Evolutionary conservation across 805 yeast genomes (phyloP).

Genomic region (Lipomyces spencermartinsiae): DNA sequence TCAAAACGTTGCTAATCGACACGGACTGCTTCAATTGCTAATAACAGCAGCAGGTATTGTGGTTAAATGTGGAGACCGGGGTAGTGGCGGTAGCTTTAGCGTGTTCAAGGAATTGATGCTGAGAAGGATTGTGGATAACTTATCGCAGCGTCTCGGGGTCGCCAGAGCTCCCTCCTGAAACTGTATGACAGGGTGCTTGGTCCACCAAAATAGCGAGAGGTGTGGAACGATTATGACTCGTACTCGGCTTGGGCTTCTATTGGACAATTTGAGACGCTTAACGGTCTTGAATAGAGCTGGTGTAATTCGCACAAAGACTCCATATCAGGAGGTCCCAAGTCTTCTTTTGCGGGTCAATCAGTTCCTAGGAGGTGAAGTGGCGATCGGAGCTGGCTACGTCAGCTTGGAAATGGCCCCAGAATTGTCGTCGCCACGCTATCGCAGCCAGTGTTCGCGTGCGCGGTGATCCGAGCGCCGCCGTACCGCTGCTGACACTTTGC

Average conservation of each 20-base stretch:
- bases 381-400: neutral
- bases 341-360: neutral
- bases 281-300: neutral
- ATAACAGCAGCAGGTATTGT: neutral
- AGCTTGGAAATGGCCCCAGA: neutral
- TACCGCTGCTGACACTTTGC: neutral
- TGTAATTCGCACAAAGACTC: neutral
- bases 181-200: neutral
- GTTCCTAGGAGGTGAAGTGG: neutral
- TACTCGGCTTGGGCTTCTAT: neutral
- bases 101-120: neutral
- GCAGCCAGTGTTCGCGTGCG: neutral
- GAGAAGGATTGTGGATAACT: neutral
- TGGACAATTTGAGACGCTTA: neutral
- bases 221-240: neutral
- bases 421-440: neutral
- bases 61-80: neutral
- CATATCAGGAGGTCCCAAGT: neutral
- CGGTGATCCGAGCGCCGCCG: neutral
- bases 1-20: neutral
- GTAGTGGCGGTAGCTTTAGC: neutral
- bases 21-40: neutral
- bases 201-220: slow-evolving; percentile 5
- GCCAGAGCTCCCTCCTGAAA: neutral
- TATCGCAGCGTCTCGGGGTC: neutral